Evolutionary conservation across 805 yeast species (phyloP).

Genomic region (Lachancea thermotolerans): DNA sequence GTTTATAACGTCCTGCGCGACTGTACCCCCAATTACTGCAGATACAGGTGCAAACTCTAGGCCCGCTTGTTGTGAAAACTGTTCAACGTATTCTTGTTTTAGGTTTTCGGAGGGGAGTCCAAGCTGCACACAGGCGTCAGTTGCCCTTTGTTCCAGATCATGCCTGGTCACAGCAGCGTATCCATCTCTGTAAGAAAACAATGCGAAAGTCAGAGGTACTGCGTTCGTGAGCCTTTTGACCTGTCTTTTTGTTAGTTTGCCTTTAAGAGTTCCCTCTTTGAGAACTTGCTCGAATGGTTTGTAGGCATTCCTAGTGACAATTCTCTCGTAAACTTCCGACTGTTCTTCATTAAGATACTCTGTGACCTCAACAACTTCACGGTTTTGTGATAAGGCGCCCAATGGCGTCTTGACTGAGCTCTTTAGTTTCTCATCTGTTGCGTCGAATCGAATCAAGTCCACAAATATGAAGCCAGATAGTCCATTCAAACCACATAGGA

Average conservation of each 20-base stretch:
- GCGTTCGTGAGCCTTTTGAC: slow-evolving; percentile 23
- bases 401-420: slow-evolving; percentile 43
- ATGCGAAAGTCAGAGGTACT: slow-evolving; percentile 52
- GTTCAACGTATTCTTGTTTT: slow-evolving; percentile 33
- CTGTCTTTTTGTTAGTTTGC: slow-evolving; percentile 27
- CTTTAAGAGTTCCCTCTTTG: slow-evolving; percentile 33
- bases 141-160: slow-evolving; percentile 29
- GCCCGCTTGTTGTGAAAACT: slow-evolving; percentile 41
- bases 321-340: slow-evolving; percentile 33
- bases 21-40: slow-evolving; percentile 82
- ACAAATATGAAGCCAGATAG: slow-evolving; percentile 74
- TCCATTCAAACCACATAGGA: slow-evolving; percentile 66
- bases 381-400: slow-evolving; percentile 41
- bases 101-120: slow-evolving; percentile 43
- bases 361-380: slow-evolving; percentile 37
- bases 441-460: slow-evolving; percentile 63
- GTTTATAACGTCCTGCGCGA: slow-evolving; percentile 88
- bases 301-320: slow-evolving; percentile 34
- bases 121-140: slow-evolving; percentile 32
- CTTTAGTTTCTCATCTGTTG: slow-evolving; percentile 46
- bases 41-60: slow-evolving; percentile 77
- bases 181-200: slow-evolving; percentile 39
- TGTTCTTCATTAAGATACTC: slow-evolving; percentile 30
- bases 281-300: slow-evolving; percentile 34
- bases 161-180: slow-evolving; percentile 17